Conservation (phyloP, 2,329 filamentous ascomycete species). For the Botrytis fragariae region DNA sequence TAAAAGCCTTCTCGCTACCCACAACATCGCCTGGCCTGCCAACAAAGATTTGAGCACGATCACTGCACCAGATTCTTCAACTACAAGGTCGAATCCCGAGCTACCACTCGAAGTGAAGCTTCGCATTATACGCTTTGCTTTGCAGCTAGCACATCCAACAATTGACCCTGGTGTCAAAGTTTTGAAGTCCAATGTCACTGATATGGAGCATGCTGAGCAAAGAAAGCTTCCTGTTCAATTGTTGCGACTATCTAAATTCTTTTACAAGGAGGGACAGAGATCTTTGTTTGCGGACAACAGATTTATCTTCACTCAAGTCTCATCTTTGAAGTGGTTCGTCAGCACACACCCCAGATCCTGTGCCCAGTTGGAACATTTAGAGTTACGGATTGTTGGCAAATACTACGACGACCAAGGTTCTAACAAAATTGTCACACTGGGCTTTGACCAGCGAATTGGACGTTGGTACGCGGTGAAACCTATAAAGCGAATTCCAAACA, state of each 20-base stretch:
- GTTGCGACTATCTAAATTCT: not conserved
- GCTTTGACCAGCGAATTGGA: not conserved
- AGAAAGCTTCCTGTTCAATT: not conserved
- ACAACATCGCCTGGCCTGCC: not conserved
- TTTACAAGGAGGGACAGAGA: not conserved
- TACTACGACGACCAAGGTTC: not conserved
- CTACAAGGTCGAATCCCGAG: too few relatives aligned
- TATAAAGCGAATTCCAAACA: not conserved
- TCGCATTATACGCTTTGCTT: not conserved
- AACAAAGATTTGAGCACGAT: not conserved
- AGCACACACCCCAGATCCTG: not conserved
- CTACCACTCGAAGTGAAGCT: not conserved
- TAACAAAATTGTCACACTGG: not conserved
- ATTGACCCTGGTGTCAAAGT: not conserved
- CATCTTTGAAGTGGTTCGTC: not conserved
- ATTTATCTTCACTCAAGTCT: not conserved
- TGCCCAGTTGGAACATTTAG: not conserved
- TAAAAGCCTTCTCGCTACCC: not conserved
- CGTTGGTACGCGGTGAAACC: not conserved
- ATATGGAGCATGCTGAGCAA: conserved; percentile 1
- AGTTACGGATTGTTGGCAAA: not conserved
- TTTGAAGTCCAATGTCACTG: not conserved
- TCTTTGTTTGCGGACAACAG: not conserved
- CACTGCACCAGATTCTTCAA: not conserved
- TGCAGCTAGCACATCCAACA: not conserved